Evolutionary conservation across 106 monocot species (phyloP), one percentile per base, ranked within the genome.

Genomic region (Xerophyta viscosa): DNA sequence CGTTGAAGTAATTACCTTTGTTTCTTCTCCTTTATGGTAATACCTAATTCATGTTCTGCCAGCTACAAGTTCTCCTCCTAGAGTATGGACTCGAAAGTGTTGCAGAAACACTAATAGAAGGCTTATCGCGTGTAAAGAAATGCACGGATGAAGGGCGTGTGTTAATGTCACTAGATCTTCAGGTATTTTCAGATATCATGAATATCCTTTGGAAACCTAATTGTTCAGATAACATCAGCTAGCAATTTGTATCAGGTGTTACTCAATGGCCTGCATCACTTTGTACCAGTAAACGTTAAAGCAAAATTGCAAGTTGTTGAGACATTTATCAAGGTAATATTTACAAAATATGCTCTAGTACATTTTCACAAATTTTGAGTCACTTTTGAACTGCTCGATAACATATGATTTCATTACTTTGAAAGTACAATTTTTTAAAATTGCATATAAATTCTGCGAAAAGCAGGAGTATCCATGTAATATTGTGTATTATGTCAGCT

Each of bases 111-210:
- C 85, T 96, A 41, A 67, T 79, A 50, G 94, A 96, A 76, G 88
- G 94, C 60, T 37, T 96, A 36, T 96, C 94, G 15, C 80, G 88
- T 64, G 82, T 96, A 56, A 96, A 79, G 65, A 81, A 67, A 69
- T 96, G 94, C 62, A 96, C 78, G 25, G 88, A 96, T 66, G 94
- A 96, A 82, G 94, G 94, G 26, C 77, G 94, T 46, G 94, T 77
- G 39, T 42, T 96, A 31, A 96, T 96, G 94, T 85, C 88, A 14
- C 67, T 96, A 30, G 94, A 96, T 48, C 88, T 96, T 78, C 94
- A 96, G 88, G 94, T 96, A 41, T 29, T 27, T 47, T 6, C n/a
- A n/a, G n/a, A n/a, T n/a, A n/a, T n/a, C n/a, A n/a, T n/a, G n/a
- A n/a, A n/a, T n/a, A n/a, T n/a, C n/a, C n/a, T n/a, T n/a, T n/a